Evolutionary conservation across 2,329 filamentous ascomycete genomes (phyloP).

Genomic region (Pseudogymnoascus sp.): DNA sequence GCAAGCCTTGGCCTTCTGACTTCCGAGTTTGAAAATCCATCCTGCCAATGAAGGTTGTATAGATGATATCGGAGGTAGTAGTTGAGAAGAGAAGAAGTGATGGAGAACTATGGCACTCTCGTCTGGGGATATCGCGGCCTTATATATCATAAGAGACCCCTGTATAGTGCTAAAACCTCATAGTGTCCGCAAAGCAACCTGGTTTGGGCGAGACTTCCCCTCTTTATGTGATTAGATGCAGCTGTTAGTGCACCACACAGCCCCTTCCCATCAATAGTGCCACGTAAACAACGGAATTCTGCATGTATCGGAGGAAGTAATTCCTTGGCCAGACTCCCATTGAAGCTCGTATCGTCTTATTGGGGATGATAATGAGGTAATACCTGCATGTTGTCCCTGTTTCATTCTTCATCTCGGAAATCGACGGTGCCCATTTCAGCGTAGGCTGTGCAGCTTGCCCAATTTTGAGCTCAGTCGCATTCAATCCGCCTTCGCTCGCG

Average conservation of each 20-base stretch:
- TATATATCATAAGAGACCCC: neutral
- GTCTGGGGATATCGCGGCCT: neutral
- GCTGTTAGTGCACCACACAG: no score
- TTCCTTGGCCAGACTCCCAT: no score
- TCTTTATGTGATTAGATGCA: neutral
- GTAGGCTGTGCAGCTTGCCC: no score
- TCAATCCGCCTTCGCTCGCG: no score
- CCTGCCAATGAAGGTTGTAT: neutral
- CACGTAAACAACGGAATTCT: neutral
- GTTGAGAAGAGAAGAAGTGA: neutral
- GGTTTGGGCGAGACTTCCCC: neutral
- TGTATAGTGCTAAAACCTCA: neutral
- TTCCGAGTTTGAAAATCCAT: neutral
- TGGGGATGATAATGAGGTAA: no score
- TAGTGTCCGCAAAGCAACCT: neutral
- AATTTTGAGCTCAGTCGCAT: no score
- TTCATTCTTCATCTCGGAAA: no score
- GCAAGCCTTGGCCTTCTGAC: neutral
- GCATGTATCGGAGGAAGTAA: no score
- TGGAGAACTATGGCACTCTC: neutral
- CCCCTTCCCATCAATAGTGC: neutral
- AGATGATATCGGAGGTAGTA: neutral
- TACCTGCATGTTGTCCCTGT: no score
- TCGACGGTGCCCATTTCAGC: no score
- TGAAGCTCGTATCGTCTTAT: no score